phyloP scores from a whole-genome alignment of 345 rosid genomes.

The Clarkia xantiana region DNA sequence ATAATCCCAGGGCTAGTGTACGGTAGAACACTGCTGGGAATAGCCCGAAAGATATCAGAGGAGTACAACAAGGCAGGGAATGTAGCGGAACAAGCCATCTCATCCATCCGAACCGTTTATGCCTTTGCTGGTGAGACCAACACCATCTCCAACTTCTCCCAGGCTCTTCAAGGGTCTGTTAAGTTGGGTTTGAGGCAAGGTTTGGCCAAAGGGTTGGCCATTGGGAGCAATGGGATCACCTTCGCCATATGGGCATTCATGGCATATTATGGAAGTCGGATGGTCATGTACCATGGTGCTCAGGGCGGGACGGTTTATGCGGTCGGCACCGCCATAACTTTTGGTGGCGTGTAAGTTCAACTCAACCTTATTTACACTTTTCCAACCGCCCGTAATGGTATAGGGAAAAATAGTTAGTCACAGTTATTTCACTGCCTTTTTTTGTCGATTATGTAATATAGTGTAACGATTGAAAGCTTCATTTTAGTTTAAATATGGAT shows the following conservation, averaged over 20 bases:
- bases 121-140: conserved; percentile 11
- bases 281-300: conserved; percentile 12
- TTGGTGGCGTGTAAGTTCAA: conserved; percentile 12
- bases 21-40: conserved; percentile 11
- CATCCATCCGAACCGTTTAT: conserved; percentile 14
- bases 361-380: not conserved
- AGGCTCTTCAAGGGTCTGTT: conserved; percentile 10
- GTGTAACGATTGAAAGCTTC: no score
- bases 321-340: conserved; percentile 8
- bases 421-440: no score
- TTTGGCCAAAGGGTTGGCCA: conserved; percentile 14
- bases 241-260: conserved; percentile 14
- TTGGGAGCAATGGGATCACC: conserved; percentile 9
- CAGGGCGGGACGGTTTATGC: conserved; percentile 12
- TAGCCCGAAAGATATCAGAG: conserved; percentile 10
- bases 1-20: conserved; percentile 14
- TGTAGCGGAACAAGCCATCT: conserved; percentile 12
- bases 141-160: conserved; percentile 8
- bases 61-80: conserved; percentile 12
- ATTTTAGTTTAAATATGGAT: no score
- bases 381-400: no score
- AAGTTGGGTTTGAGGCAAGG: conserved; percentile 15
- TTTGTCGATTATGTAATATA: no score
- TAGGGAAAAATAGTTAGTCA: no score
- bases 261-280: conserved; percentile 16